Evolutionary conservation across 2,329 filamentous ascomycete genomes (phyloP).

Genomic region (Botrytis paeoniae): DNA sequence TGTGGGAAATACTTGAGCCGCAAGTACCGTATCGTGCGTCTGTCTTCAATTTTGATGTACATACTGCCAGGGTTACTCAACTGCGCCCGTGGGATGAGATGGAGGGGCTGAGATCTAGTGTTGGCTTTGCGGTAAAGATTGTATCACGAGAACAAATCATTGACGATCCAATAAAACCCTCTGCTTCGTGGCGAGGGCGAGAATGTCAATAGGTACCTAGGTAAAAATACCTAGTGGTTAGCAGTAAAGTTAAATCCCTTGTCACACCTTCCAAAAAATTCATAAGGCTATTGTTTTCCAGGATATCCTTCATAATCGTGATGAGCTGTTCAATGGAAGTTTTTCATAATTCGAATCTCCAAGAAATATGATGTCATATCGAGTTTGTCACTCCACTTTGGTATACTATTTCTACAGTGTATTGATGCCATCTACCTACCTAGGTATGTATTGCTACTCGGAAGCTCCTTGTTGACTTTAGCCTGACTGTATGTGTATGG

Average conservation of each 20-base stretch:
- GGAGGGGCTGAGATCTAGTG: not conserved
- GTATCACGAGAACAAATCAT: slow-evolving; percentile 10
- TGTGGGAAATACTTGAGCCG: not conserved
- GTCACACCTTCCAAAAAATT: not conserved
- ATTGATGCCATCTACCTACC: not conserved
- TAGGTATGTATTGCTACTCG: not conserved
- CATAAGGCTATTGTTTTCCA: not conserved
- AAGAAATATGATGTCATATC: not conserved
- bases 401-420: not conserved
- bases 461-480: not conserved
- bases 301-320: slow-evolving; percentile 1
- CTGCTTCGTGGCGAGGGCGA: not conserved
- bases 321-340: slow-evolving; percentile 7
- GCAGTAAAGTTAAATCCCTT: not conserved
- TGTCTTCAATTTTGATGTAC: not conserved
- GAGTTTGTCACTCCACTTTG: not conserved
- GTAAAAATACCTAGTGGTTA: not conserved
- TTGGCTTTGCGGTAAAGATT: not conserved
- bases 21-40: not conserved
- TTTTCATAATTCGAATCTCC: not conserved
- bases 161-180: not conserved
- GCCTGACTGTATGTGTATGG: not conserved
- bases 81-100: not conserved
- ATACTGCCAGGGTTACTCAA: not conserved
- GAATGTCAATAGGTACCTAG: not conserved